Evolutionary conservation across 139 green algal species (phyloP).

Genomic region (Micractinium sp.): DNA sequence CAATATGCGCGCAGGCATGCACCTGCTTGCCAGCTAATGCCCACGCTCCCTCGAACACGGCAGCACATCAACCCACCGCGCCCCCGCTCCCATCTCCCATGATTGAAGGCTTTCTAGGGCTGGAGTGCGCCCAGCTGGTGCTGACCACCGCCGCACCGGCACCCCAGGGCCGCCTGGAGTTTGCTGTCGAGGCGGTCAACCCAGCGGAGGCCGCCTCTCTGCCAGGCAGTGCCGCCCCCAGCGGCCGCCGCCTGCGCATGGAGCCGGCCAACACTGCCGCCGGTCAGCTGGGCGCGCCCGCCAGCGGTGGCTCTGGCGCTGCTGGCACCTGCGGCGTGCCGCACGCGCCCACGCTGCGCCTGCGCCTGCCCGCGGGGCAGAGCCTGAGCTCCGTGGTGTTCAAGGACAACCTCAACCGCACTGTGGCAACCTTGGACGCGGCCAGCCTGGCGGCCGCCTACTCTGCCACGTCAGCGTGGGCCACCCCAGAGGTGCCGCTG

Average conservation of each 20-base stretch:
- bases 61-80: no score
- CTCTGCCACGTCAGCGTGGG: background rate
- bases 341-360: background rate
- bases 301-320: background rate
- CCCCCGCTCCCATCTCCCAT: no score
- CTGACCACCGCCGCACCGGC: conserved; percentile 5
- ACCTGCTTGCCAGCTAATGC: background rate
- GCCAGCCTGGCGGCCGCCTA: conserved; percentile 4
- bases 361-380: conserved; percentile 17
- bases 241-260: background rate
- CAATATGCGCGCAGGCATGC: background rate
- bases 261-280: background rate
- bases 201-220: background rate
- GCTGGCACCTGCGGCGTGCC: background rate
- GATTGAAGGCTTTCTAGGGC: background rate
- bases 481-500: background rate
- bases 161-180: conserved; percentile 8
- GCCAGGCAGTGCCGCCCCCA: background rate
- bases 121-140: conserved; percentile 34
- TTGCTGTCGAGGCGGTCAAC: background rate
- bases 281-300: background rate
- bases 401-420: conserved; percentile 22
- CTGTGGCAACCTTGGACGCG: background rate
- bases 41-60: no score
- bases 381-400: conserved; percentile 16